phyloP scores from a whole-genome alignment of 768 basidiomycete species.

The Serendipita sp. region DNA sequence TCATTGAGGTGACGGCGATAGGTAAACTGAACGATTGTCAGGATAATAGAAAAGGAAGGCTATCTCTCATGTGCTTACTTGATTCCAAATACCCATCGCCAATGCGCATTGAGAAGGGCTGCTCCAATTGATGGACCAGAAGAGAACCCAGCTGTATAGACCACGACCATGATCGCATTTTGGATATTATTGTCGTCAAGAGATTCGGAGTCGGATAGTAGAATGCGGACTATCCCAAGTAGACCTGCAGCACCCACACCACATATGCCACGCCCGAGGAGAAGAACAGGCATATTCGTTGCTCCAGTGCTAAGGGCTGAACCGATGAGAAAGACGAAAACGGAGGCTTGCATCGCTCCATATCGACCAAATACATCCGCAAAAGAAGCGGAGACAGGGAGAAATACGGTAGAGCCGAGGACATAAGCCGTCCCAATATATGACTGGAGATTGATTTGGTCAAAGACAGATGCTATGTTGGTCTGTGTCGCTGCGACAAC shows the following conservation, averaged over 20 bases:
- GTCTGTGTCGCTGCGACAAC: constrained; percentile 39
- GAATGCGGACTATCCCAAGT: constrained; percentile 23
- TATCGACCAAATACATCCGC: constrained; percentile 37
- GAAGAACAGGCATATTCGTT: constrained; percentile 29
- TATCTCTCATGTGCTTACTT: constrained; percentile 24
- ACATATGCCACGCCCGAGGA: constrained; percentile 27
- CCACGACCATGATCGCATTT: constrained; percentile 25
- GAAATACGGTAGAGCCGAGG: constrained; percentile 35
- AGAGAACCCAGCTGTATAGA: constrained; percentile 29
- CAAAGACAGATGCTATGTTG: constrained; percentile 29
- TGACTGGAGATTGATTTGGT: constrained; percentile 22
- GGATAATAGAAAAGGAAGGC: background rate
- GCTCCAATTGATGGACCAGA: constrained; percentile 33
- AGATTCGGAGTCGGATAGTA: constrained; percentile 29
- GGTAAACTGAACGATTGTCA: constrained; percentile 23
- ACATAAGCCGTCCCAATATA: constrained; percentile 36
- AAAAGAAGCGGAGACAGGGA: constrained; percentile 34
- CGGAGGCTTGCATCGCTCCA: constrained; percentile 28
- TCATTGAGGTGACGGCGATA: constrained; percentile 21
- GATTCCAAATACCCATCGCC: constrained; percentile 42
- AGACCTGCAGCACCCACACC: constrained; percentile 15
- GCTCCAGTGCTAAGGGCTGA: constrained; percentile 33
- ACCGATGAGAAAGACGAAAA: constrained; percentile 31
- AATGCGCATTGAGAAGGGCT: constrained; percentile 24
- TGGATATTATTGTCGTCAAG: constrained; percentile 30